Evolutionary conservation across 2,329 filamentous ascomycete genomes (phyloP), one percentile per base, ranked within the genome.

Genomic region (Hymenoscyphus fructigenus): DNA sequence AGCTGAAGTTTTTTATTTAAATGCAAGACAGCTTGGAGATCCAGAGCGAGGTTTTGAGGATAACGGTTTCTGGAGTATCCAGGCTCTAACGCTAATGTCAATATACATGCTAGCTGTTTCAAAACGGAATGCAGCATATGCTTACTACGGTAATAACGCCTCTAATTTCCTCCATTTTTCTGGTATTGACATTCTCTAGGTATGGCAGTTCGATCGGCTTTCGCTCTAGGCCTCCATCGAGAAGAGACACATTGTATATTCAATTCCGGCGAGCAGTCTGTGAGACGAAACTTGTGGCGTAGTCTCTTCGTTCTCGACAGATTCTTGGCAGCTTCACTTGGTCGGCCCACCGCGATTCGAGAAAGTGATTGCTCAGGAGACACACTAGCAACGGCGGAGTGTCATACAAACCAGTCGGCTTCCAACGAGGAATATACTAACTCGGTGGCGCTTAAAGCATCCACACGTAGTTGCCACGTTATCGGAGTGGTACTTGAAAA

Each of bases 271-370:
- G 79, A 85, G 60, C 78, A 83, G 67, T 74, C 72, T 9, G 74
- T 82, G 9, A 79, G 86, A 38, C 81, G 82, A 32, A 88, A 85
- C 59, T 75, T 90, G 2, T 90, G 87, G 88, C 83, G 84, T 63
- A 87, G 85, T 12, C 75, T 91, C 0, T 89, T 88, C 65, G 79
- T 90, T 15, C 79, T 90, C 7, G 88, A 91, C 70, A 81, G 85
- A 17, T 86, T 90, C 60, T 78, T 90, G 1, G 83, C 87, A 1
- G 84, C 85, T 28, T 86, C 85, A 1, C 77, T 91, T 1, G 88
- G 88, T 5, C 82, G 86, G 10, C 88, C 88, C 0, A 81, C 82
- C 1, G 82, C 84, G 7, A 89, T 90, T 59, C 81, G 82, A 5
- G 84, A 89, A 66, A 83, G 85, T 20, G 86, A 89, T 65, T 89